Conservation (phyloP, 768 basidiomycete genomes). For the Myochromella boudieri region DNA sequence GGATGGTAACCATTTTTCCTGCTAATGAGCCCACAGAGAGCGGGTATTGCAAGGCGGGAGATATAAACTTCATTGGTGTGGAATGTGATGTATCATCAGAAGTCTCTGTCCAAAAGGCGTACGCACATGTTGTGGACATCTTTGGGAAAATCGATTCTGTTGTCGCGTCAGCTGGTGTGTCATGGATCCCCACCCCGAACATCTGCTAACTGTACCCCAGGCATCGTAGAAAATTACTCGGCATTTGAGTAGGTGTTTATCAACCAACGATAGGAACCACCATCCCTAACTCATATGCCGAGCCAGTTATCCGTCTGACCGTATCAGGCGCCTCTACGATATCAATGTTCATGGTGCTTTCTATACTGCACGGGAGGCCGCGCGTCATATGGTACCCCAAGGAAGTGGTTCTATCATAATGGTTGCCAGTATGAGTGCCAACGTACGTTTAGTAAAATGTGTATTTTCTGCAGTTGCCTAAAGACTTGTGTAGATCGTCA, state of each 20-base stretch:
- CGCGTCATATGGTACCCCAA: slow-evolving; percentile 83
- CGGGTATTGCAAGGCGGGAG: slow-evolving; percentile 52
- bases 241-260: slow-evolving; percentile 69
- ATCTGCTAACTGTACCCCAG: slow-evolving; percentile 32
- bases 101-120: slow-evolving; percentile 71
- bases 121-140: slow-evolving; percentile 58
- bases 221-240: slow-evolving; percentile 85
- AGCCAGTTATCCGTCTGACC: slow-evolving; percentile 79
- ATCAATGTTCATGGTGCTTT: slow-evolving; percentile 94
- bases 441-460: no score
- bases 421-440: slow-evolving; percentile 89
- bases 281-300: slow-evolving; percentile 7
- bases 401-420: slow-evolving; percentile 82
- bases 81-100: slow-evolving; percentile 91
- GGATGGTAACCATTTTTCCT: no score
- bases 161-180: slow-evolving; percentile 83
- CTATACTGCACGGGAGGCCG: slow-evolving; percentile 96
- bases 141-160: slow-evolving; percentile 77
- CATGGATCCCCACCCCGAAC: background rate
- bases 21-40: slow-evolving; percentile 47
- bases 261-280: background rate
- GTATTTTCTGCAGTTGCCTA: no score
- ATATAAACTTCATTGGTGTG: slow-evolving; percentile 69
- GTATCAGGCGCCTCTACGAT: slow-evolving; percentile 81
- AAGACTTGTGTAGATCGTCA: slow-evolving; percentile 61